Percentiles rank a stretch among this genome's conserved stretches.
These are phyloP conservation scores for Kwoniella bestiolae DNA, from an alignment of 768 basidiomycete genomes.

Conservation along the genomic window DNA sequence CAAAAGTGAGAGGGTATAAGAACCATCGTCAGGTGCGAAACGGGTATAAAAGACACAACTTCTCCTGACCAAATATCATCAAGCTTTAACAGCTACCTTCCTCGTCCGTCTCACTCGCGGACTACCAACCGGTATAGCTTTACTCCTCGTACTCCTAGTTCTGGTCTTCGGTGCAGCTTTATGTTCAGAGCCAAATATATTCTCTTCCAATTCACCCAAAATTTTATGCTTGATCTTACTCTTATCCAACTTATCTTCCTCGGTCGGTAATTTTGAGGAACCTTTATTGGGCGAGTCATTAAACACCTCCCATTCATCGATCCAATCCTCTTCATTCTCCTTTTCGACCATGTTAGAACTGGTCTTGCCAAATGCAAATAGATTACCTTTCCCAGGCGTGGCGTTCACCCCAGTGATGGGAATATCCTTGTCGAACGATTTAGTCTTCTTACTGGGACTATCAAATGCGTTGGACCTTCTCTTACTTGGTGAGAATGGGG, in stretches of 20 bases:
- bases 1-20: background rate
- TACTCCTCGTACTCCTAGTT: background rate
- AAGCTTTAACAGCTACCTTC: slow-evolving; percentile 16
- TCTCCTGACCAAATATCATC: background rate
- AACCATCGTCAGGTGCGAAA: background rate
- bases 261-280: background rate
- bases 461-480: slow-evolving; percentile 25
- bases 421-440: slow-evolving; percentile 21
- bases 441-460: slow-evolving; percentile 39
- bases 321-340: slow-evolving; percentile 6
- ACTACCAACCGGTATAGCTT: slow-evolving; percentile 6
- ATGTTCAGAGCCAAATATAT: slow-evolving; percentile 7
- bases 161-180: background rate
- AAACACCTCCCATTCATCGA: slow-evolving; percentile 21
- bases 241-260: background rate
- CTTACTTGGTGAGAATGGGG: slow-evolving; percentile 27
- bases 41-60: background rate
- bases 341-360: background rate
- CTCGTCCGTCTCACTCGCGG: slow-evolving; percentile 14
- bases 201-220: slow-evolving; percentile 4
- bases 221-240: background rate
- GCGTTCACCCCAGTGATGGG: slow-evolving; percentile 36
- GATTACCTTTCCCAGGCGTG: slow-evolving; percentile 43
- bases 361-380: slow-evolving; percentile 24
- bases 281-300: slow-evolving; percentile 14